Percentiles rank a stretch among this genome's conserved stretches.
These are phyloP conservation scores for Cyanidioschyzon merolae DNA, from an alignment of 23 red algal genomes.

Conservation along the genomic window DNA sequence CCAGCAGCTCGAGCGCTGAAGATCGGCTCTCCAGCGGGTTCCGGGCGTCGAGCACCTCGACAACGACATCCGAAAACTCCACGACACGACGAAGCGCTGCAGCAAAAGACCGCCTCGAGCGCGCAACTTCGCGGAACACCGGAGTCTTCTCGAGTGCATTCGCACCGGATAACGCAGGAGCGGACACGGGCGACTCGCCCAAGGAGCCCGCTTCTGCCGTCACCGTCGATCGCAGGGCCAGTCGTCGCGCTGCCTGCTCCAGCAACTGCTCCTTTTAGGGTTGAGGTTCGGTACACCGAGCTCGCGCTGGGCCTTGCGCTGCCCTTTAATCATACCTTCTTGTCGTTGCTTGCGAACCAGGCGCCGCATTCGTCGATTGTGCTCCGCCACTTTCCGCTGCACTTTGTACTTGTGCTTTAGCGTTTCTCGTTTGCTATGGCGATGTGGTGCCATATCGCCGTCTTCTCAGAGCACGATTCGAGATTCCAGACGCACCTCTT, in stretches of 20 bases:
- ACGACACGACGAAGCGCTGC: constrained; percentile 64
- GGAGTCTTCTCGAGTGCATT: neutral
- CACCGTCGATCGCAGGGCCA: constrained; percentile 6
- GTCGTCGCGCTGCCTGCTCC: constrained; percentile 30
- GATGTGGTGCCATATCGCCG: neutral
- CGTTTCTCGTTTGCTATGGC: constrained; percentile 36
- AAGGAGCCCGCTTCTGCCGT: constrained; percentile 26
- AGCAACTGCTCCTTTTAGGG: constrained; percentile 83
- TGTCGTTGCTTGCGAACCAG: constrained; percentile 28
- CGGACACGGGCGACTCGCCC: neutral
- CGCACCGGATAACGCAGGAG: neutral
- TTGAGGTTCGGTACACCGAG: constrained; percentile 71
- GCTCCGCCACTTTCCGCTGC: constrained; percentile 77
- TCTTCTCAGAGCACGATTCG: neutral
- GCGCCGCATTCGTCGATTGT: constrained; percentile 32
- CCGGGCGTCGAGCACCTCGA: constrained; percentile 86
- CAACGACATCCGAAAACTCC: constrained; percentile 63
- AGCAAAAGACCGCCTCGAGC: neutral
- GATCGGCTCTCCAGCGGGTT: constrained; percentile 86
- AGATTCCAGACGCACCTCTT: neutral
- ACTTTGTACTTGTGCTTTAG: constrained; percentile 90
- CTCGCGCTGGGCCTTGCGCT: constrained; percentile 29
- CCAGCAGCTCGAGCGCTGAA: constrained; percentile 46
- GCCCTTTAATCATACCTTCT: constrained; percentile 23
- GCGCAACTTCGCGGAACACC: neutral